Percentiles rank a stretch among this genome's conserved stretches.
phyloP scores from a whole-genome alignment of 2,329 filamentous ascomycete species.

The Nemania serpens region DNA sequence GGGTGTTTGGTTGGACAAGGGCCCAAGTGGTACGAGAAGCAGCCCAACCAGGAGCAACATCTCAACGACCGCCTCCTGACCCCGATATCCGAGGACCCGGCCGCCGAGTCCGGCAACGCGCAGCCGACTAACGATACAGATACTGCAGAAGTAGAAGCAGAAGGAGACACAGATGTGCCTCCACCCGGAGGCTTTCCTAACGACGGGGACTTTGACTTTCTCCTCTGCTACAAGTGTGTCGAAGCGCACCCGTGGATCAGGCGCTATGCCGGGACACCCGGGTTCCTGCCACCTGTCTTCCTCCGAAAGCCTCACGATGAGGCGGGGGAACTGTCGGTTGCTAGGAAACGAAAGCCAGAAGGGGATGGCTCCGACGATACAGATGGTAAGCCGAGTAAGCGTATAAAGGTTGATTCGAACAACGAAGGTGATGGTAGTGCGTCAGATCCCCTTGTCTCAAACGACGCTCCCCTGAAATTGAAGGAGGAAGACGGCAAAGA shows the following conservation, averaged over 20 bases:
- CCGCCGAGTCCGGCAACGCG: constrained; percentile 31
- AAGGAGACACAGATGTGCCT: constrained; percentile 65
- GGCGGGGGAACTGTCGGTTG: constrained; percentile 25
- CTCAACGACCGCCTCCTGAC: constrained; percentile 42
- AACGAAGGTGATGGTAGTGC: constrained; percentile 13
- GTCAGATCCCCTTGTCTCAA: constrained; percentile 7
- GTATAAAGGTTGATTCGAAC: constrained; percentile 51
- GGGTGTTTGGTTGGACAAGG: constrained; percentile 85
- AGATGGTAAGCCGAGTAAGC: constrained; percentile 52
- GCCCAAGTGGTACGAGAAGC: constrained; percentile 70
- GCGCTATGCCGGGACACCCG: constrained; percentile 76
- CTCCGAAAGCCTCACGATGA: constrained; percentile 38
- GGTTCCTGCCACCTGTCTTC: constrained; percentile 78
- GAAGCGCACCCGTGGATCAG: constrained; percentile 91
- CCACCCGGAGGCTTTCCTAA: constrained; percentile 84
- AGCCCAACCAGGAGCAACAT: constrained; percentile 41
- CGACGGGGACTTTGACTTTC: constrained; percentile 86
- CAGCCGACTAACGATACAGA: constrained; percentile 35
- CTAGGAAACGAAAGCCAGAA: constrained; percentile 71
- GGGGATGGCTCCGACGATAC: constrained; percentile 49
- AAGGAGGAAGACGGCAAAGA: constrained; percentile 33
- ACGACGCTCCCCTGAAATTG: constrained; percentile 19
- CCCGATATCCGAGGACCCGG: constrained; percentile 56
- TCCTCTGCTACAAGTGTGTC: constrained; percentile 94
- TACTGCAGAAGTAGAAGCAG: constrained; percentile 33